Evolutionary conservation across 2,329 filamentous ascomycete species (phyloP), one percentile per base, ranked within the genome.

Genomic region (Xylariaceae sp.): DNA sequence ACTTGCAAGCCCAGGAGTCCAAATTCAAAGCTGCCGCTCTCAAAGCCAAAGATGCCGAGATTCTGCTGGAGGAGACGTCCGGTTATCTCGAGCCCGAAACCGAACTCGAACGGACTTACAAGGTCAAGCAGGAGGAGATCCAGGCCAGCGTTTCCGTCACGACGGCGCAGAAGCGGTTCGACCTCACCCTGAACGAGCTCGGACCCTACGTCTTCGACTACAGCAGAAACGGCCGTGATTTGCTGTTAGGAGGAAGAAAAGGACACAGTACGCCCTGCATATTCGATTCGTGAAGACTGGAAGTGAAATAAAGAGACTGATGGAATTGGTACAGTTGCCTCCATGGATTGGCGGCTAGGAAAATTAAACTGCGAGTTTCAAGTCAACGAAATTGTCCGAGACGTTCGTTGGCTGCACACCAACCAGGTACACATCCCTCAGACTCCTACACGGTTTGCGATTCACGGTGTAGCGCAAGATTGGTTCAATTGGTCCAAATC

Each of bases 311-410:
- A 60, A 15, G 39, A 52, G 58, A 47, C 61, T 64, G 39, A 64
- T 50, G n/a, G 35, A 6, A 11, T 11, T 30, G n/a, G 4, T 10
- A 15, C 17, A 65, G 80, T 99, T 65, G 93, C 94, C 58, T 93
- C 90, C 0, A 95, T 97, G 85, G 92, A 99, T 75, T 99, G 94
- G 93, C 82, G 93, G 64, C 88, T 89, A 66, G 93, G 92, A 48
- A 96, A 92, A 74, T 78, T 97, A 61, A 90, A 90, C 5, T 97
- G 92, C 72, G 94, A 99, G 73, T 70, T 97, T 64, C 91, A 99
- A 72, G 80, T 99, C 63, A 86, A 87, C 54, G 94, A 99, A 78
- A 97, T 92, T 0, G 82, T 97, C 10, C 82, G 93, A 55, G 93
- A 97, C 75, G 88, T 88, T 30, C 88, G 87, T 71, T 99, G 92